Evolutionary conservation across 768 basidiomycete genomes (phyloP).

Genomic region (Tulasnella sp.): DNA sequence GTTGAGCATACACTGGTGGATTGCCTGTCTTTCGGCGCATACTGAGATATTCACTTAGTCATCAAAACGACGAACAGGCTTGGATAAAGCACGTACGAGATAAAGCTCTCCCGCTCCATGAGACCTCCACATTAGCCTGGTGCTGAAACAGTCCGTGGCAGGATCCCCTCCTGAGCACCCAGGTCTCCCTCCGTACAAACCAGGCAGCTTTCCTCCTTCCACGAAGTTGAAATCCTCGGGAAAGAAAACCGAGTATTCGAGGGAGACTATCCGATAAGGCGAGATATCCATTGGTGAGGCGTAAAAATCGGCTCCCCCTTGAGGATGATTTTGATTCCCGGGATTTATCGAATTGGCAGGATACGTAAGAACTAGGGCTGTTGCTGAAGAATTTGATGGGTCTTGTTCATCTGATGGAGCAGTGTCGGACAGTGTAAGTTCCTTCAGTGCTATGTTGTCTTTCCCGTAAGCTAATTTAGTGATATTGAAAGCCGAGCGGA

Average conservation of each 20-base stretch:
- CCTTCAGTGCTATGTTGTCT: slow-evolving; percentile 43
- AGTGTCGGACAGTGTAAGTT: slow-evolving; percentile 33
- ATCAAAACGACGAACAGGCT: slow-evolving; percentile 20
- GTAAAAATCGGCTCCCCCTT: slow-evolving; percentile 65
- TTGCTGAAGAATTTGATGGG: slow-evolving; percentile 23
- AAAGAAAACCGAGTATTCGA: slow-evolving; percentile 67
- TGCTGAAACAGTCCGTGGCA: slow-evolving; percentile 69
- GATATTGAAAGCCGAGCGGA: slow-evolving; percentile 47
- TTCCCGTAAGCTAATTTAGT: slow-evolving; percentile 41
- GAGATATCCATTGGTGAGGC: slow-evolving; percentile 30
- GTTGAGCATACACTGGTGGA: slow-evolving; percentile 44
- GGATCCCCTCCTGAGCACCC: slow-evolving; percentile 61
- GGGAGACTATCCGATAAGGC: slow-evolving; percentile 38
- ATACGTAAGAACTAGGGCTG: slow-evolving; percentile 48
- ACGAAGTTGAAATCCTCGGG: slow-evolving; percentile 64
- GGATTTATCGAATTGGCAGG: slow-evolving; percentile 62
- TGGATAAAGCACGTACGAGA: slow-evolving; percentile 33
- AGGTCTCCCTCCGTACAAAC: slow-evolving; percentile 41
- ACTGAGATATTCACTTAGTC: slow-evolving; percentile 31
- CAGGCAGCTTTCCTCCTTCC: slow-evolving; percentile 72
- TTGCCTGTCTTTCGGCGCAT: slow-evolving; percentile 63
- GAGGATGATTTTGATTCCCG: slow-evolving; percentile 32
- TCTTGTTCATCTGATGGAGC: slow-evolving; percentile 22
- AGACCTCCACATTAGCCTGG: slow-evolving; percentile 58
- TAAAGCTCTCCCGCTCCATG: slow-evolving; percentile 63